Conservation (phyloP, 208 protist species). For the Herpetomonas tarakana region DNA sequence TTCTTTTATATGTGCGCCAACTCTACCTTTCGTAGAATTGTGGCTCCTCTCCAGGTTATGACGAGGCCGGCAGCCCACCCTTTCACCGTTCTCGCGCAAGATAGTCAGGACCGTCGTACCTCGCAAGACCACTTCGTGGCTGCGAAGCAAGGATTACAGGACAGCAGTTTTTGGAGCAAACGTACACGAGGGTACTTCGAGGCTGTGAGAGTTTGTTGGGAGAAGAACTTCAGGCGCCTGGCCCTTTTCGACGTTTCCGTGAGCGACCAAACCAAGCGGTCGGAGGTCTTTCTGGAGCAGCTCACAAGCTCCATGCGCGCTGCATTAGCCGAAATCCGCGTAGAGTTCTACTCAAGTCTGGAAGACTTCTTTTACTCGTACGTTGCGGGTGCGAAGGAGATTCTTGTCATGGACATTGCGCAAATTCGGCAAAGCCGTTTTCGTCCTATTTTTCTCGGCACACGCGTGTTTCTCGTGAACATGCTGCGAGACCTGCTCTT, state of each 20-base stretch:
- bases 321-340: constrained; percentile 65
- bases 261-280: constrained; percentile 28
- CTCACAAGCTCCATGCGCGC: constrained; percentile 48
- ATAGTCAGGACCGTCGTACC: constrained; percentile 1
- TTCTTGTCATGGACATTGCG: constrained; percentile 33
- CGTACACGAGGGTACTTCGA: constrained; percentile 57
- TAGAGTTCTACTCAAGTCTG: constrained; percentile 80
- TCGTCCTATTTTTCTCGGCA: constrained; percentile 54
- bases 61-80: constrained; percentile 6
- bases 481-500: constrained; percentile 48
- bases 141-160: constrained; percentile 25
- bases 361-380: constrained; percentile 73
- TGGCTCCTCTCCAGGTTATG: constrained; percentile 59
- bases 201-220: constrained; percentile 52
- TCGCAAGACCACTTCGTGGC: constrained; percentile 21
- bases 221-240: constrained; percentile 45
- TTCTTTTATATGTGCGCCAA: constrained; percentile 83
- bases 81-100: constrained; percentile 4
- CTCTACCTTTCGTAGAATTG: constrained; percentile 51
- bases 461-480: constrained; percentile 74
- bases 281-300: constrained; percentile 53
- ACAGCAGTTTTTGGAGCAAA: constrained; percentile 51
- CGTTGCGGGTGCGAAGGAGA: constrained; percentile 25
- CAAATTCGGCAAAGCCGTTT: constrained; percentile 46
- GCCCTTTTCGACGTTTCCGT: constrained; percentile 48